A percentile compares a stretch with the other conserved stretches of the same genome.
Conservation (phyloP, 345 rosid species). For the Eucalyptus pumila region DNA sequence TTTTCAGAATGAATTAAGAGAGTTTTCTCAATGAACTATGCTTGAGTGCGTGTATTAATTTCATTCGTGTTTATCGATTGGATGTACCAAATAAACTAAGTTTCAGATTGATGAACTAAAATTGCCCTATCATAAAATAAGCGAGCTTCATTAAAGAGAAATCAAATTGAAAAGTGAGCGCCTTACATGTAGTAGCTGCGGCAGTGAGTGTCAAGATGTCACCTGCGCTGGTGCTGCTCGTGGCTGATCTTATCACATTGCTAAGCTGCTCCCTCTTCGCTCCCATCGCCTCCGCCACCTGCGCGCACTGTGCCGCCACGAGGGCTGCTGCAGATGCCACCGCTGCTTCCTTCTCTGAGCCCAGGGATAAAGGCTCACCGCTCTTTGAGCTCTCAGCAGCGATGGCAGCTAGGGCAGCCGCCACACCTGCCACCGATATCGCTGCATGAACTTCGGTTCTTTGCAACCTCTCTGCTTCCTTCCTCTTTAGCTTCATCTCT, state of each 20-base stretch:
- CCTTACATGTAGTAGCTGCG: conserved; percentile 80
- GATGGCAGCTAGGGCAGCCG: conserved; percentile 77
- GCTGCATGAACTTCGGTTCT: conserved; percentile 93
- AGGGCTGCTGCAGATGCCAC: conserved; percentile 86
- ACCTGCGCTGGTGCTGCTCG: conserved; percentile 52
- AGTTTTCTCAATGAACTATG: background rate
- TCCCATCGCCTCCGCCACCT: conserved; percentile 83
- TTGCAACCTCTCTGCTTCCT: conserved; percentile 67
- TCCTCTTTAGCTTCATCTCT: conserved; percentile 61
- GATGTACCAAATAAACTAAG: background rate
- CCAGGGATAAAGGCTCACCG: background rate
- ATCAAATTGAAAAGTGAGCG: background rate
- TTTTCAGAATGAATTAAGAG: background rate
- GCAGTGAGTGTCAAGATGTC: conserved; percentile 87
- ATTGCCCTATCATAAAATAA: background rate
- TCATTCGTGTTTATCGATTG: background rate
- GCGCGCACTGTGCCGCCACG: conserved; percentile 78
- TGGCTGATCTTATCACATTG: conserved; percentile 56
- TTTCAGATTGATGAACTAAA: background rate
- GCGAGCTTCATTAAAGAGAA: background rate
- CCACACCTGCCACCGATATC: conserved; percentile 73
- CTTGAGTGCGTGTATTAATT: background rate
- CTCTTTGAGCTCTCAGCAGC: conserved; percentile 45
- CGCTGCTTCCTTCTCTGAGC: conserved; percentile 41
- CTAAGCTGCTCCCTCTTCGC: conserved; percentile 68